phyloP scores from a whole-genome alignment of 2,329 filamentous ascomycete species.

The Aspergillus sp. region DNA sequence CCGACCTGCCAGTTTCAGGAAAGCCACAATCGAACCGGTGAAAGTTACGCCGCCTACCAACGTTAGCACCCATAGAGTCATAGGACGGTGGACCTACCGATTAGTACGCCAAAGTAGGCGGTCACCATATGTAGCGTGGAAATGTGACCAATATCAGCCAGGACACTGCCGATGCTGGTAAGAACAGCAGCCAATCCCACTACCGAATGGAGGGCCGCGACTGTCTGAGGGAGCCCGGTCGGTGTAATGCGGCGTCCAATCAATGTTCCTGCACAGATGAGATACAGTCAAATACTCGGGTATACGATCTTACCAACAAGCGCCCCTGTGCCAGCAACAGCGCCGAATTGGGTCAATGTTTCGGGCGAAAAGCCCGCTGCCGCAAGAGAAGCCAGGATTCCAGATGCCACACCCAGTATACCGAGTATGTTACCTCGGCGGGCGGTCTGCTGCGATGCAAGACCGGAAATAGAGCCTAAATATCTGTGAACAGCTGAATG shows the following conservation, averaged over 20 bases:
- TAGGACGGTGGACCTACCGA: slow-evolving; percentile 48
- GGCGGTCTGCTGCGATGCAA: slow-evolving; percentile 80
- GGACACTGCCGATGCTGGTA: slow-evolving; percentile 83
- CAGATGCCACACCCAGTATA: slow-evolving; percentile 79
- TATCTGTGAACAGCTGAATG: not conserved
- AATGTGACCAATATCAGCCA: slow-evolving; percentile 68
- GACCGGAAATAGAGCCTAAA: slow-evolving; percentile 66
- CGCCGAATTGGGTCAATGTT: slow-evolving; percentile 76
- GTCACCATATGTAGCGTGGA: slow-evolving; percentile 81
- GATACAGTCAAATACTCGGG: not conserved
- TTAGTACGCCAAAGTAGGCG: slow-evolving; percentile 81
- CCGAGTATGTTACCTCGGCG: slow-evolving; percentile 83
- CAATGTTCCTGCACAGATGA: slow-evolving; percentile 55
- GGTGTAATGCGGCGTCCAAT: slow-evolving; percentile 87
- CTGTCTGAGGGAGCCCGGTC: slow-evolving; percentile 83
- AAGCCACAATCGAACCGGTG: slow-evolving; percentile 85
- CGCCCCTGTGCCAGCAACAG: slow-evolving; percentile 69
- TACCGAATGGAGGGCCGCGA: slow-evolving; percentile 84
- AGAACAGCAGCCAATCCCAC: slow-evolving; percentile 85
- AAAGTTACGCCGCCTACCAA: slow-evolving; percentile 72
- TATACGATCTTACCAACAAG: slow-evolving; percentile 51
- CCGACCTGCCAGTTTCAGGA: slow-evolving; percentile 78
- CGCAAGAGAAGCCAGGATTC: slow-evolving; percentile 77
- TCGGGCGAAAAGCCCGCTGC: slow-evolving; percentile 79
- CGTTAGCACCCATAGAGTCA: slow-evolving; percentile 2